Evolutionary conservation across 495 filamentous ascomycete species (phyloP), one percentile per base, ranked within the genome.

Genomic region (Daldinia caldariorum): DNA sequence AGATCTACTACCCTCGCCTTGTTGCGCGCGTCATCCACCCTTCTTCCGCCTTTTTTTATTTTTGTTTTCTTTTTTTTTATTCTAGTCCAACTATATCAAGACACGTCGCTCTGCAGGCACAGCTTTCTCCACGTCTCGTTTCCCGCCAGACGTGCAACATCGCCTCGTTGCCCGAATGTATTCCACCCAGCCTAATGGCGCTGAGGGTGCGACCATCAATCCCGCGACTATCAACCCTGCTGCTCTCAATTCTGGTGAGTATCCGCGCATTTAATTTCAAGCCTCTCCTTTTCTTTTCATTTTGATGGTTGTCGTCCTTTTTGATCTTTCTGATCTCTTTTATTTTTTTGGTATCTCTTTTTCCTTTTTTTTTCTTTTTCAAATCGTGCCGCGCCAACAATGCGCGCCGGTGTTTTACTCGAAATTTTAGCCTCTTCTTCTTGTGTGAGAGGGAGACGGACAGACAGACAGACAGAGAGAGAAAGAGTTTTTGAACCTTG

Each of bases 201-300:
- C 79, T 79, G 83, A 85, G 78, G 82, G 83, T 85, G 82, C 81
- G 73, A 85, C 83, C 79, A 85, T 85, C 80, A 83, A 84, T 78
- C 83, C 83, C 76, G 82, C 82, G 73, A 83, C 83, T 61, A 82
- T 85, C 79, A 83, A 83, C 76, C 77, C 83, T 80, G 83, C 83
- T 70, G 83, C 83, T 45, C 82, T 85, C 78, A 83, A 83, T 75
- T 78, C 83, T 79, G 83, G 83, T 85, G 78, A 76, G 83, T 82
- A 59, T 58, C n/a, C 29, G 58, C 56, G 59, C 63, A 55, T 61
- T 31, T 67, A 65, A 67, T 63, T 63, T 45, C 45, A 55, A 66
- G 64, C 58, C 68, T 70, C 64, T 61, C 43, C 50, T 61, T 67
- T 56, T 31, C n/a, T 37, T 67, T 20, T 26, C 3, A 1, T 26